Percentiles rank a stretch among this genome's conserved stretches.
These are phyloP conservation scores for Pugionium cornutum DNA, from an alignment of 345 rosid species.

Conservation along the genomic window DNA sequence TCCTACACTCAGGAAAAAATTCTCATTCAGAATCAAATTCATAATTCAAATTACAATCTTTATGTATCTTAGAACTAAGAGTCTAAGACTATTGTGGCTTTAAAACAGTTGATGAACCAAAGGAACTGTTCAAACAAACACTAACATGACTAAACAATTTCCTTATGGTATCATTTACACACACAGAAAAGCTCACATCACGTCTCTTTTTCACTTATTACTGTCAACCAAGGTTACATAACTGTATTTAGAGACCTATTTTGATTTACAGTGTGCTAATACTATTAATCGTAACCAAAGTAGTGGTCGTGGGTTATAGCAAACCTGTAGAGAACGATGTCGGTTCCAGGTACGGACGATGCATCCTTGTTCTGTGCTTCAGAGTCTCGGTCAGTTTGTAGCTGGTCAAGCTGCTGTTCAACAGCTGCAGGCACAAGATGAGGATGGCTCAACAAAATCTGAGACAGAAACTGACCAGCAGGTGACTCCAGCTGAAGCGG, in stretches of 20 bases:
- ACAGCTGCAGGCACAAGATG: constrained; percentile 96
- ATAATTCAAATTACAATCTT: constrained; percentile 9
- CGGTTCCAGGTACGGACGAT: constrained; percentile 67
- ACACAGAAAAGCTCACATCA: constrained; percentile 1
- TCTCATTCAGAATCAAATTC: constrained; percentile 15
- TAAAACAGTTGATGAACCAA: neutral
- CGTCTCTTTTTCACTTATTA: no score
- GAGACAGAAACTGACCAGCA: constrained; percentile 85
- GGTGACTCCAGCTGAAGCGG: constrained; percentile 90
- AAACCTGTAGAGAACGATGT: constrained; percentile 81
- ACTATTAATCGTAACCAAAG: no score
- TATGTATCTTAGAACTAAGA: neutral
- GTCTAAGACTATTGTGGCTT: neutral
- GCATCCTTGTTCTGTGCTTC: constrained; percentile 63
- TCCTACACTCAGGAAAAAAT: constrained; percentile 47
- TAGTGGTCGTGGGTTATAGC: constrained; percentile 20
- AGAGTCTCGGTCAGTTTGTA: constrained; percentile 78
- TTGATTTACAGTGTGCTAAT: no score
- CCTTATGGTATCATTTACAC: neutral
- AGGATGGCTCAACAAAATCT: constrained; percentile 82
- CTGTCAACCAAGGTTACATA: neutral
- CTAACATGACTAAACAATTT: neutral
- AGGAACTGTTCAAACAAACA: neutral
- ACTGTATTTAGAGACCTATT: neutral
- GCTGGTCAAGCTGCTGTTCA: constrained; percentile 95